Conservation (phyloP, 1,284 basidiomycete genomes). For the Trichosporon sp. region DNA sequence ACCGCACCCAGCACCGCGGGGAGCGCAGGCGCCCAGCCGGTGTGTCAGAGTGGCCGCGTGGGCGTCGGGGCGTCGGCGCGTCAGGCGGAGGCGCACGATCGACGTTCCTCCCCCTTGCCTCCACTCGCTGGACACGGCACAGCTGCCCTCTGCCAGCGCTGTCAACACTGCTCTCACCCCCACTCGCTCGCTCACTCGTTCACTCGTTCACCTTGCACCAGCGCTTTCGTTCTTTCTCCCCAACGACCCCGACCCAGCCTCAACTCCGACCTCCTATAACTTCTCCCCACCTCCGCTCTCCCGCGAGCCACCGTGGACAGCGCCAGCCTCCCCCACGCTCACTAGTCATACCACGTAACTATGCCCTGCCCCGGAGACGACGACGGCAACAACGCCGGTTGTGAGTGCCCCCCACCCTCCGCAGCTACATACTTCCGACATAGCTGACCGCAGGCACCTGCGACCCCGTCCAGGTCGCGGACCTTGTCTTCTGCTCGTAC, state of each 20-base stretch:
- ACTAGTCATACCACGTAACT: not conserved
- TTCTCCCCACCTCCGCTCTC: not conserved
- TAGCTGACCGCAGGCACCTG: not conserved
- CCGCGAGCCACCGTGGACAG: not conserved
- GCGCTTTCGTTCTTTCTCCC: not conserved
- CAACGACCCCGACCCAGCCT: not conserved
- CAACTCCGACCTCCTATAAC: not conserved
- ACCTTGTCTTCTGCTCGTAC: not conserved
- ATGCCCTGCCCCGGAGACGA: conserved; percentile 2
- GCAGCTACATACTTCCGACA: no score
- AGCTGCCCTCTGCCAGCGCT: not conserved
- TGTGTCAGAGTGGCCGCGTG: no score
- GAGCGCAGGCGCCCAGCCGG: no score
- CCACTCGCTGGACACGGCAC: not conserved
- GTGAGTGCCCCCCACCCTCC: not conserved
- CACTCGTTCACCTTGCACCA: no score
- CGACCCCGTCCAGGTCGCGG: not conserved
- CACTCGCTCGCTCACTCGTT: not conserved
- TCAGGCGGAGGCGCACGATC: not conserved
- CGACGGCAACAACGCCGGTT: not conserved
- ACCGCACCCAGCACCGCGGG: no score
- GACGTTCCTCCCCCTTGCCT: not conserved
- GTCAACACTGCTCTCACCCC: not conserved
- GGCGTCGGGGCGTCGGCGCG: not conserved
- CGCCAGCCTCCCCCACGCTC: not conserved